phyloP scores from a whole-genome alignment of 345 rosid genomes.

The Carallia pectinifolia region DNA sequence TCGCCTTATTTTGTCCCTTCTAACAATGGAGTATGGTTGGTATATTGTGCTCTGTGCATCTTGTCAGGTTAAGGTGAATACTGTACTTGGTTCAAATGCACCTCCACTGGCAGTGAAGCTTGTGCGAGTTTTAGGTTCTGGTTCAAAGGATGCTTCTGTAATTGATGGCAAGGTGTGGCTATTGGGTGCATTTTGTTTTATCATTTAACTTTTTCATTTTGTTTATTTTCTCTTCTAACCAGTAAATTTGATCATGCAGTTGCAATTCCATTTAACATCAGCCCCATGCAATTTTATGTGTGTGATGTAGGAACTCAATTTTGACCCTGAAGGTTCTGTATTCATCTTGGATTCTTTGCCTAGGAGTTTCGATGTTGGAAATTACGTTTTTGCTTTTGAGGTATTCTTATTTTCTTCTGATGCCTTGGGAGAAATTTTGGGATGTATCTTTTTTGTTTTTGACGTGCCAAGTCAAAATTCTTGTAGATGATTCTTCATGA shows the following conservation, averaged over 20 bases:
- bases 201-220: conserved; percentile 3
- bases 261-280: no score
- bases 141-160: conserved; percentile 50
- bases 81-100: conserved; percentile 78
- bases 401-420: conserved; percentile 35
- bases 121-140: conserved; percentile 44
- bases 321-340: conserved; percentile 48
- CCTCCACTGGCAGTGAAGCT: conserved; percentile 82
- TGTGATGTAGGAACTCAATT: conserved; percentile 64
- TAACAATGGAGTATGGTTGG: neutral
- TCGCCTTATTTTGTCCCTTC: neutral
- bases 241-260: neutral
- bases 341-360: conserved; percentile 50
- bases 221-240: conserved; percentile 5
- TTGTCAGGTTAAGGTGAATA: conserved; percentile 77
- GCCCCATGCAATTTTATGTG: no score
- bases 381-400: conserved; percentile 77
- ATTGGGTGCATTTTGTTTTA: conserved; percentile 4
- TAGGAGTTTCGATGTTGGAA: conserved; percentile 73
- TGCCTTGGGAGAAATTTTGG: conserved; percentile 2
- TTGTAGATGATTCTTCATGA: conserved; percentile 60
- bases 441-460: conserved; percentile 9
- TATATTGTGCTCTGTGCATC: conserved; percentile 2
- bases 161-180: conserved; percentile 79
- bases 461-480: conserved; percentile 5